phyloP scores from a whole-genome alignment of 306 rosid species.

The Hippophae tibetana region DNA sequence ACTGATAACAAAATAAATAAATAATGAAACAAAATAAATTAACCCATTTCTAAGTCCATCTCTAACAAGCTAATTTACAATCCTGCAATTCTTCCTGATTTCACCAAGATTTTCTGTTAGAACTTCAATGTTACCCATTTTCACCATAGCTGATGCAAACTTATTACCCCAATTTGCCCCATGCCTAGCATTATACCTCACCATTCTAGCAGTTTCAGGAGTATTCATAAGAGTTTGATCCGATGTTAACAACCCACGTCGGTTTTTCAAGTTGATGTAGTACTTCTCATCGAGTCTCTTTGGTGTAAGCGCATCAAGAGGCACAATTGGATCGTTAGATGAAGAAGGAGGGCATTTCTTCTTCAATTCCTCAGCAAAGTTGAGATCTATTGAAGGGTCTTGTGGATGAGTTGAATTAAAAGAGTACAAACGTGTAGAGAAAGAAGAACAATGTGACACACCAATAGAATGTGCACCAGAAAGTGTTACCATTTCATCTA shows the following conservation, averaged over 20 bases:
- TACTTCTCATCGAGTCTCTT: conserved; percentile 31
- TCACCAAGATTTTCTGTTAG: conserved; percentile 31
- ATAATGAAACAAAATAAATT: no score
- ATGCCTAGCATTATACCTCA: conserved; percentile 20
- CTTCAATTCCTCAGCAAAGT: conserved; percentile 10
- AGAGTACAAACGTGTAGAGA: conserved; percentile 22
- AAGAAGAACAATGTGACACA: conserved; percentile 38
- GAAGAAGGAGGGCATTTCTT: no score
- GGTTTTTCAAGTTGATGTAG: conserved; percentile 17
- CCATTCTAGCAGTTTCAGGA: conserved; percentile 13
- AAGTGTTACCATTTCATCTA: conserved; percentile 45
- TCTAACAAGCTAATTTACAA: conserved; percentile 17
- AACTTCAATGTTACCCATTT: conserved; percentile 29
- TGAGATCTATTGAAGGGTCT: conserved; percentile 40
- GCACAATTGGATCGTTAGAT: not conserved
- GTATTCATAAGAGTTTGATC: conserved; percentile 45
- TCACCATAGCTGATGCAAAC: conserved; percentile 38
- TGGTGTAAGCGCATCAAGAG: conserved; percentile 48
- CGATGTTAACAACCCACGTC: conserved; percentile 15
- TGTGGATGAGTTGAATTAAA: conserved; percentile 4
- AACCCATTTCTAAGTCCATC: no score
- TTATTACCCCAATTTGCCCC: conserved; percentile 11
- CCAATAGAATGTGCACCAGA: conserved; percentile 62
- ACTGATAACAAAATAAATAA: no score
- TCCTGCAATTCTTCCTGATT: conserved; percentile 43